Evolutionary conservation across 2,329 filamentous ascomycete species (phyloP).

Genomic region (Endocalyx cinctus): DNA sequence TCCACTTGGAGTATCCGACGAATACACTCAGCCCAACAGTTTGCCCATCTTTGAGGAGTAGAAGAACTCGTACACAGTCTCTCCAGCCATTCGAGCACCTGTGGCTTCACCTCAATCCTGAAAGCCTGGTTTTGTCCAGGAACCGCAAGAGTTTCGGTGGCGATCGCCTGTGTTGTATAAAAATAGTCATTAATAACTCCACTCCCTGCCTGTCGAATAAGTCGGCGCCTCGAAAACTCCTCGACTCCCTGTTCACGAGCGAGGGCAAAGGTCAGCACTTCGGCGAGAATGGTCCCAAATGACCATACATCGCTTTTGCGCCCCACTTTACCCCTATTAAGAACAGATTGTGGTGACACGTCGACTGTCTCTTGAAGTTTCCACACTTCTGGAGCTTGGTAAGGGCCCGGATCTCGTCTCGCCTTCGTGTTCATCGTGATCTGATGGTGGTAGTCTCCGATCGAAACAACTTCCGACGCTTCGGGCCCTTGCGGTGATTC

Average conservation of each 20-base stretch:
- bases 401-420: conserved; percentile 2
- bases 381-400: conserved; percentile 1
- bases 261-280: conserved; percentile 1
- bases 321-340: neutral
- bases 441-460: conserved; percentile 2
- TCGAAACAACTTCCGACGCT: neutral
- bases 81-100: neutral
- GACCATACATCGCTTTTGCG: conserved; percentile 2
- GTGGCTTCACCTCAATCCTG: neutral
- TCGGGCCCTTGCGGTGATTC: neutral
- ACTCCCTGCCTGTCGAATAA: neutral
- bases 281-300: conserved; percentile 1
- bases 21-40: conserved; percentile 1
- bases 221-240: conserved; percentile 1
- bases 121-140: neutral
- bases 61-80: neutral
- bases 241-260: conserved; percentile 1
- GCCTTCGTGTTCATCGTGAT: conserved; percentile 2
- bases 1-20: conserved; percentile 1
- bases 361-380: conserved; percentile 1
- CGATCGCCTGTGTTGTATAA: neutral
- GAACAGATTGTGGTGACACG: neutral
- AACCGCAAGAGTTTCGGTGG: neutral
- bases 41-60: conserved; percentile 1
- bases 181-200: neutral